These are phyloP conservation scores for Sclerotinia borealis DNA, from an alignment of 2,329 filamentous ascomycete genomes.

Conservation along the genomic window DNA sequence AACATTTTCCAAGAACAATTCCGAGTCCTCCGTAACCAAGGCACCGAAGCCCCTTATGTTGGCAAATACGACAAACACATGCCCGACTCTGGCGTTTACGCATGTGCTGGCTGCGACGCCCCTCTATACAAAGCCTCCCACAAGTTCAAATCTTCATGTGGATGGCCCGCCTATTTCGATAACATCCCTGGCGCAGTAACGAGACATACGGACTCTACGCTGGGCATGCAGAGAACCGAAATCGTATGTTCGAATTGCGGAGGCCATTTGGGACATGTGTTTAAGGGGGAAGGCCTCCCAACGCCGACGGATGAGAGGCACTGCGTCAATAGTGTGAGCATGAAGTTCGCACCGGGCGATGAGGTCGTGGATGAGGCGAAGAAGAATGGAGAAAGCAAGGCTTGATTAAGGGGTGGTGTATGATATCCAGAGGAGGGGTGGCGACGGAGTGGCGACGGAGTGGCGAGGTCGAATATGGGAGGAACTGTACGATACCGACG, in stretches of 20 bases:
- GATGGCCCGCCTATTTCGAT: conserved; percentile 98
- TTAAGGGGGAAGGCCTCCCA: conserved; percentile 77
- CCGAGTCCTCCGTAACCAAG: conserved; percentile 84
- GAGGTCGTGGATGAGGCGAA: conserved; percentile 40
- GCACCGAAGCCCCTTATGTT: conserved; percentile 75
- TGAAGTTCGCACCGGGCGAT: conserved; percentile 71
- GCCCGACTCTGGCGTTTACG: conserved; percentile 70
- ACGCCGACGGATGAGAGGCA: conserved; percentile 94
- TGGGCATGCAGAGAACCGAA: conserved; percentile 84
- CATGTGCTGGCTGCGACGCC: conserved; percentile 76
- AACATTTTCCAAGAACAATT: conserved; percentile 69
- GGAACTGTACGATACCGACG: neutral
- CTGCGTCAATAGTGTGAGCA: conserved; percentile 89
- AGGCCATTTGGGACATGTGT: conserved; percentile 85
- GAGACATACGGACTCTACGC: conserved; percentile 66
- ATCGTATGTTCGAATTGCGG: conserved; percentile 95
- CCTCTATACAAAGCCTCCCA: conserved; percentile 89
- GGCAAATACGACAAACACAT: conserved; percentile 87
- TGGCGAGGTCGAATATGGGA: neutral
- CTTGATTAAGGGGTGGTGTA: neutral
- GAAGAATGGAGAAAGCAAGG: conserved; percentile 29
- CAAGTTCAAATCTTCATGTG: conserved; percentile 95
- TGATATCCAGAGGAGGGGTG: neutral
- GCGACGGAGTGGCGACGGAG: too few species aligned
- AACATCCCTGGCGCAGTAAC: conserved; percentile 86